Evolutionary conservation across 225 moss, liverwort and hornwort genomes (phyloP).

Genomic region (Rhytidiadelphus loreus): DNA sequence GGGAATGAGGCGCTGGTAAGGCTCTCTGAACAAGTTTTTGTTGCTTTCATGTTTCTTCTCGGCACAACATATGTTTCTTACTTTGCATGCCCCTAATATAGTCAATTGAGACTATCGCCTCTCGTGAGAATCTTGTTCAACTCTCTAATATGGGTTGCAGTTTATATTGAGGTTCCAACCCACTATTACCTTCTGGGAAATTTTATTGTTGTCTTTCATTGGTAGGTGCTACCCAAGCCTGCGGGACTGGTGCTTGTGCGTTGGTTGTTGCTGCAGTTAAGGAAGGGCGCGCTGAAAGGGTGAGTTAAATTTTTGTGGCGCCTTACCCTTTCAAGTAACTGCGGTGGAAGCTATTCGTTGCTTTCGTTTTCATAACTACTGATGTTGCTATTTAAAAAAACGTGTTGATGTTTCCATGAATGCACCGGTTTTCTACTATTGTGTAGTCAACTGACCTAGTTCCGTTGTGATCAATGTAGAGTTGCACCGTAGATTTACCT

Average conservation of each 20-base stretch:
- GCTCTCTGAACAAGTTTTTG: not conserved
- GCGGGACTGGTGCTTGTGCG: constrained; percentile 99
- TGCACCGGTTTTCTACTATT: not conserved
- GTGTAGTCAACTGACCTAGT: not conserved
- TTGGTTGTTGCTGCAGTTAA: constrained; percentile 86
- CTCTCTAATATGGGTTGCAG: not conserved
- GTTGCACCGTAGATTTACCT: constrained; percentile 80
- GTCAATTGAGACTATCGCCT: not conserved
- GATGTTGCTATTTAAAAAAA: not conserved
- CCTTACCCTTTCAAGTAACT: not conserved
- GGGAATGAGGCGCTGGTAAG: constrained; percentile 98
- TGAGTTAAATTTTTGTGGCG: not conserved
- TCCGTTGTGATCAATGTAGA: constrained; percentile 20
- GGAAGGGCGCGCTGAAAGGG: constrained; percentile 85
- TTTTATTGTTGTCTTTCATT: not conserved
- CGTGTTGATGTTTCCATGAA: not conserved
- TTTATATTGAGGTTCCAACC: not conserved
- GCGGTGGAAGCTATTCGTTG: not conserved
- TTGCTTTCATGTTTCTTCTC: not conserved
- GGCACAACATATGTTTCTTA: not conserved
- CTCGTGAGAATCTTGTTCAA: not conserved
- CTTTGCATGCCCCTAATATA: not conserved
- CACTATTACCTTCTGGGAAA: not conserved
- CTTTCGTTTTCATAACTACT: not conserved
- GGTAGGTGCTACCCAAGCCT: constrained; percentile 85